Conservation (phyloP, 2,329 filamentous ascomycete genomes). For the Microsporum canis region DNA sequence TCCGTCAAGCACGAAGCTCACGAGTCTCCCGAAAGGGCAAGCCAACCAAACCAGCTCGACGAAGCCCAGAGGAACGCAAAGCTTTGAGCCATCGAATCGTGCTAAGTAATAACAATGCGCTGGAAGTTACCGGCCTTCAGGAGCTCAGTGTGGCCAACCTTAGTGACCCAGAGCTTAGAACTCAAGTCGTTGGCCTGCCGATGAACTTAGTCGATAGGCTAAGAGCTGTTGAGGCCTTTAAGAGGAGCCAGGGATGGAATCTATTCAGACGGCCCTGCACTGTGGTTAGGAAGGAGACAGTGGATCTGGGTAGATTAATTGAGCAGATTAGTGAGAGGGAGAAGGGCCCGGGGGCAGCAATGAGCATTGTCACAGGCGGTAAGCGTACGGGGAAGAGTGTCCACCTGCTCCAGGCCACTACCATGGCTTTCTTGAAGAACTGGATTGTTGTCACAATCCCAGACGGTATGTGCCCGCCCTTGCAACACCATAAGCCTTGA, state of each 20-base stretch:
- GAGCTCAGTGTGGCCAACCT: slow-evolving; percentile 48
- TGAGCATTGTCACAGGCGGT: slow-evolving; percentile 61
- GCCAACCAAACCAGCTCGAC: slow-evolving; percentile 40
- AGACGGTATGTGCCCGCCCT: slow-evolving; percentile 52
- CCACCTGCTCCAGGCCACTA: slow-evolving; percentile 69
- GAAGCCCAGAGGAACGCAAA: slow-evolving; percentile 69
- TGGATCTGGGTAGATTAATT: slow-evolving; percentile 56
- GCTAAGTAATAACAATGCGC: slow-evolving; percentile 85
- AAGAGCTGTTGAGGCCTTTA: slow-evolving; percentile 79
- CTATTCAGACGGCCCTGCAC: slow-evolving; percentile 73
- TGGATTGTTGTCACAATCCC: slow-evolving; percentile 87
- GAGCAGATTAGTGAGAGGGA: slow-evolving; percentile 27
- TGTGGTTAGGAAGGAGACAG: slow-evolving; percentile 66
- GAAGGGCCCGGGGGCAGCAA: slow-evolving; percentile 22
- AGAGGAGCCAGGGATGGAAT: slow-evolving; percentile 75
- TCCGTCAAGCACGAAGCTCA: slow-evolving; percentile 30
- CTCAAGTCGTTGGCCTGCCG: slow-evolving; percentile 58
- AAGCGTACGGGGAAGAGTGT: slow-evolving; percentile 77
- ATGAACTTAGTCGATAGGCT: slow-evolving; percentile 64
- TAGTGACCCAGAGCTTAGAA: slow-evolving; percentile 45
- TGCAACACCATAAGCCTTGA: background rate
- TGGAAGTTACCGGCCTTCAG: slow-evolving; percentile 59
- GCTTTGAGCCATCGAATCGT: slow-evolving; percentile 78
- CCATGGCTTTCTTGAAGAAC: slow-evolving; percentile 66
- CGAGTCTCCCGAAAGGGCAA: slow-evolving; percentile 36